phyloP scores from a whole-genome alignment of 345 rosid species.

The Hirschfeldia incana region DNA sequence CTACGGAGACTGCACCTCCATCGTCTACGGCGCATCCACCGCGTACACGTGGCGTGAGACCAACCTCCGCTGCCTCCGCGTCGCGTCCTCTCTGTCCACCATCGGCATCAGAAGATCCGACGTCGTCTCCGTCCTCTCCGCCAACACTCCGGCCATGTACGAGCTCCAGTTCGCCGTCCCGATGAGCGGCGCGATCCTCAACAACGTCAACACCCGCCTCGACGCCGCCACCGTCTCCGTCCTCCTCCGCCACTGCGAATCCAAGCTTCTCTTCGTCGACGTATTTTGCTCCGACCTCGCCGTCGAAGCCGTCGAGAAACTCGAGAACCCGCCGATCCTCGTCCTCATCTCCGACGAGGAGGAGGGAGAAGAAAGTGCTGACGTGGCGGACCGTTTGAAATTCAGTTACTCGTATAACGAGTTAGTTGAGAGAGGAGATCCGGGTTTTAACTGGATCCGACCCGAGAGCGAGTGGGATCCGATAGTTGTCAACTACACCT shows the following conservation, averaged over 20 bases:
- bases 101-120: conserved; percentile 51
- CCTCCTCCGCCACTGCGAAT: conserved; percentile 60
- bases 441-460: conserved; percentile 49
- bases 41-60: conserved; percentile 56
- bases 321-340: conserved; percentile 44
- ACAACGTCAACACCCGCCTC: conserved; percentile 78
- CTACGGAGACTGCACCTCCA: conserved; percentile 51
- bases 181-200: conserved; percentile 74
- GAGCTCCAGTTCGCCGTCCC: conserved; percentile 92
- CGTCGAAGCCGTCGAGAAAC: conserved; percentile 49
- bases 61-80: conserved; percentile 55
- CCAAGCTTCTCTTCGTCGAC: conserved; percentile 73
- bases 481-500: conserved; percentile 68
- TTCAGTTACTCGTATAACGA: conserved; percentile 50
- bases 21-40: conserved; percentile 43
- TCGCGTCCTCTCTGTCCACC: conserved; percentile 54
- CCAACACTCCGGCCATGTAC: conserved; percentile 73
- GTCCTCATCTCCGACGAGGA: conserved; percentile 50
- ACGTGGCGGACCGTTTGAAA: not conserved
- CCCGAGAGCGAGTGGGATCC: conserved; percentile 71
- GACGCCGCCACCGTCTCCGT: conserved; percentile 67
- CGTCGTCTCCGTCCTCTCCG: conserved; percentile 67
- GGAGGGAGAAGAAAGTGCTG: conserved; percentile 26
- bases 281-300: conserved; percentile 41
- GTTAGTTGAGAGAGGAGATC: conserved; percentile 53